Conservation (phyloP, 441 rosid species). For the Capsella rubella region DNA sequence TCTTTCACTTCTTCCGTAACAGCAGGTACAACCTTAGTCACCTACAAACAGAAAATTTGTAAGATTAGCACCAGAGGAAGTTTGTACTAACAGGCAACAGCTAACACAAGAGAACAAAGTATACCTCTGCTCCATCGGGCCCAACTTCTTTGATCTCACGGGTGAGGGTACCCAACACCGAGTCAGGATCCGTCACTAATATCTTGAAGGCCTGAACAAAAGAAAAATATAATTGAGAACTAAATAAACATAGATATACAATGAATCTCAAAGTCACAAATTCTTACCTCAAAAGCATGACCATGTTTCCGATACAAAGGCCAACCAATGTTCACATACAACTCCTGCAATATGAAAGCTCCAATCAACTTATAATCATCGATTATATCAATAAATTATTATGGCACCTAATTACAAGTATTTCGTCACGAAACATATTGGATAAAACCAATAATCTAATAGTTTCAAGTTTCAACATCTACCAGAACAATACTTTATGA, state of each 20-base stretch:
- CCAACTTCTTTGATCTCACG: constrained; percentile 87
- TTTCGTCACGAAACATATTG: not conserved
- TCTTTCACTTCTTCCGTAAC: constrained; percentile 91
- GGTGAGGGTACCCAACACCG: constrained; percentile 76
- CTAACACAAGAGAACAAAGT: constrained; percentile 12
- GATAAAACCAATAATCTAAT: not conserved
- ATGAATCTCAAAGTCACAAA: constrained; percentile 19
- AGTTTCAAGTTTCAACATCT: constrained; percentile 6
- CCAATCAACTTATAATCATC: constrained; percentile 1
- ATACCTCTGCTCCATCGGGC: constrained; percentile 92
- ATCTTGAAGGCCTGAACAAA: constrained; percentile 86
- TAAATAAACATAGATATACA: not conserved
- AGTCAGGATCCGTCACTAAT: constrained; percentile 88
- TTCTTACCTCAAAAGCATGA: constrained; percentile 95
- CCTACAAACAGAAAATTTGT: constrained; percentile 48
- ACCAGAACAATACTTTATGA: not conserved
- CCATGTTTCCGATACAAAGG: constrained; percentile 93
- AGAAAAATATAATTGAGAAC: not conserved
- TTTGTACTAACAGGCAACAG: not conserved
- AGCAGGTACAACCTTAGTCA: constrained; percentile 79
- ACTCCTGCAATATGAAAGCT: constrained; percentile 59
- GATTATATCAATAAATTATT: not conserved
- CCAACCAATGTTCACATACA: constrained; percentile 88
- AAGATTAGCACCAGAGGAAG: constrained; percentile 25
- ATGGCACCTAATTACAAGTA: not conserved